A percentile compares a stretch with the other conserved stretches of the same genome.
Conservation (phyloP, 2,329 filamentous ascomycete genomes). For the Aspergillus nomiae region DNA sequence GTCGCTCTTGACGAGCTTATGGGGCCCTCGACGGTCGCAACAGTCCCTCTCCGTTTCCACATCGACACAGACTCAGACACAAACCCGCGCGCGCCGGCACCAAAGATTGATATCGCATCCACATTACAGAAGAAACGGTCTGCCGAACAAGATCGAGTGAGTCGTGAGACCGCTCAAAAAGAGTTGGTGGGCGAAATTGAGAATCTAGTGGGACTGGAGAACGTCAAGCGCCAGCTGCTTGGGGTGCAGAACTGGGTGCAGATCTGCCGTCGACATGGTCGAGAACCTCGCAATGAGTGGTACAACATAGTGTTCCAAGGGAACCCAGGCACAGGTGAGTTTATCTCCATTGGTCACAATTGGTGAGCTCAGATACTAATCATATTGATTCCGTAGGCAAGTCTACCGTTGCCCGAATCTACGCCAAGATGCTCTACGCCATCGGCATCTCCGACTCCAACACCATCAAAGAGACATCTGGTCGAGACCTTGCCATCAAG, state of each 20-base stretch:
- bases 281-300: slow-evolving; percentile 23
- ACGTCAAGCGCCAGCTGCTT: slow-evolving; percentile 22
- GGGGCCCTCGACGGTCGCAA: slow-evolving; percentile 10
- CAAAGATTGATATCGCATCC: neutral
- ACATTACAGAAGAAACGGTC: slow-evolving; percentile 6
- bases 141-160: slow-evolving; percentile 10
- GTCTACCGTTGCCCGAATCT: slow-evolving; percentile 20
- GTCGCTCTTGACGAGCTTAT: slow-evolving; percentile 18
- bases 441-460: slow-evolving; percentile 19
- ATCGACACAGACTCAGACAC: slow-evolving; percentile 7
- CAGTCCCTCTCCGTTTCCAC: slow-evolving; percentile 3
- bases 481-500: slow-evolving; percentile 15
- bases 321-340: slow-evolving; percentile 20
- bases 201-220: slow-evolving; percentile 19
- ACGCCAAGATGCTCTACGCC: slow-evolving; percentile 23
- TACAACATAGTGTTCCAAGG: slow-evolving; percentile 24
- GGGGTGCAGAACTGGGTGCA: slow-evolving; percentile 23
- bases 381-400: slow-evolving; percentile 11
- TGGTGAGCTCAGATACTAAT: neutral
- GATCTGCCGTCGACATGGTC: slow-evolving; percentile 23
- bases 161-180: slow-evolving; percentile 12
- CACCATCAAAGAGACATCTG: slow-evolving; percentile 15
- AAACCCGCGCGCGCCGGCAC: neutral
- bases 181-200: slow-evolving; percentile 18
- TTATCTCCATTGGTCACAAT: neutral